phyloP scores from a whole-genome alignment of 345 rosid genomes.

The Ceriops decandra region DNA sequence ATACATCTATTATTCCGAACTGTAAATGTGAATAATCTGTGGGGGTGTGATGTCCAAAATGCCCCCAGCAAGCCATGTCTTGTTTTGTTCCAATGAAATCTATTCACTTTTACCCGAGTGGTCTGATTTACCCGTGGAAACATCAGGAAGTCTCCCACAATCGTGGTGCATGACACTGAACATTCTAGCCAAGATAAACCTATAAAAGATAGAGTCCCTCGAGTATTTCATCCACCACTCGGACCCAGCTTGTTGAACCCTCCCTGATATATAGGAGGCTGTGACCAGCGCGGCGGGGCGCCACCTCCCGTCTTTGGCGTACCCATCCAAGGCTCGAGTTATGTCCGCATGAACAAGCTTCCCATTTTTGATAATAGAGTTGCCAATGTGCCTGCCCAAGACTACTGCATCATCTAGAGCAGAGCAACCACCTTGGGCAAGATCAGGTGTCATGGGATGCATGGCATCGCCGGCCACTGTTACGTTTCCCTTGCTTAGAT shows the following conservation, averaged over 20 bases:
- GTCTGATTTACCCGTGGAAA: background rate
- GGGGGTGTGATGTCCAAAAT: no score
- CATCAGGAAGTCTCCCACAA: slow-evolving; percentile 29
- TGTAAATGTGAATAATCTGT: no score
- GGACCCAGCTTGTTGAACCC: slow-evolving; percentile 30
- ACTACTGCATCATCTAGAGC: slow-evolving; percentile 45
- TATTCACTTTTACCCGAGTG: background rate
- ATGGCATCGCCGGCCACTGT: slow-evolving; percentile 51
- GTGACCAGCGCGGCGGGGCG: slow-evolving; percentile 16
- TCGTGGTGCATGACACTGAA: slow-evolving; percentile 8
- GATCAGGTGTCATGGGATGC: slow-evolving; percentile 55
- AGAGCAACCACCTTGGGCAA: slow-evolving; percentile 47
- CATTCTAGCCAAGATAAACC: background rate
- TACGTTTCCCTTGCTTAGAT: slow-evolving; percentile 32
- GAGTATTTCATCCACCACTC: slow-evolving; percentile 28
- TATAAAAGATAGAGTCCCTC: slow-evolving; percentile 22
- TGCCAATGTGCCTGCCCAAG: slow-evolving; percentile 34
- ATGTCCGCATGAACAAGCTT: slow-evolving; percentile 2
- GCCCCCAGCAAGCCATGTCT: no score
- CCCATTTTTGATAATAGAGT: background rate
- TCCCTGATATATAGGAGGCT: slow-evolving; percentile 26
- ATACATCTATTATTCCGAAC: no score
- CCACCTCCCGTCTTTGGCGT: slow-evolving; percentile 33
- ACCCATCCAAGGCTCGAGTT: slow-evolving; percentile 14
- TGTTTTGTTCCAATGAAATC: no score